Conservation (phyloP, 2,329 filamentous ascomycete species). For the Cercospora sp. region DNA sequence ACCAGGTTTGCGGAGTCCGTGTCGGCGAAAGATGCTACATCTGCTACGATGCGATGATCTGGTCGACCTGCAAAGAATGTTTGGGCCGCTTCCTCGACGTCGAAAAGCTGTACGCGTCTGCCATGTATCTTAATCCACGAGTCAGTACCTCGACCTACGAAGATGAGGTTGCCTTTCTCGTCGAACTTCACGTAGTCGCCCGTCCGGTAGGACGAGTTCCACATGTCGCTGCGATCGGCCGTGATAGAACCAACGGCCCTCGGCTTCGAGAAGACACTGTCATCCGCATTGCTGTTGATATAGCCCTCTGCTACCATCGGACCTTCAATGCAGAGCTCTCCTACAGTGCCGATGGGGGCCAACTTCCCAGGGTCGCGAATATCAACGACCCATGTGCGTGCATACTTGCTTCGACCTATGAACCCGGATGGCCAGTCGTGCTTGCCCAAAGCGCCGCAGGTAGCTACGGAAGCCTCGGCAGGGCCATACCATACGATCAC, state of each 20-base stretch:
- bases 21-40: background rate
- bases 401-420: constrained; percentile 22
- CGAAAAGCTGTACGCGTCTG: constrained; percentile 6
- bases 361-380: constrained; percentile 31
- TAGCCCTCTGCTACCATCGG: constrained; percentile 49
- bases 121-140: constrained; percentile 5
- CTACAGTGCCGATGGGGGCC: constrained; percentile 47
- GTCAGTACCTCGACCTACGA: constrained; percentile 17
- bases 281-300: constrained; percentile 30
- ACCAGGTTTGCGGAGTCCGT: background rate
- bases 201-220: constrained; percentile 13
- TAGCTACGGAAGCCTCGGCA: constrained; percentile 37
- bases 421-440: background rate
- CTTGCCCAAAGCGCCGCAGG: background rate
- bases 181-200: constrained; percentile 25
- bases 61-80: background rate
- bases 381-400: constrained; percentile 37
- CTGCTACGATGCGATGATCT: background rate
- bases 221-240: background rate
- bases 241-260: background rate
- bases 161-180: constrained; percentile 18
- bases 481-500: constrained; percentile 46
- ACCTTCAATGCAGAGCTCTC: constrained; percentile 51
- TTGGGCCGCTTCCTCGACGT: background rate
- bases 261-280: background rate